A percentile compares a stretch with the other conserved stretches of the same genome.
Evolutionary conservation across 2,329 filamentous ascomycete species (phyloP).

Genomic region (Ophiosphaerella korrae): DNA sequence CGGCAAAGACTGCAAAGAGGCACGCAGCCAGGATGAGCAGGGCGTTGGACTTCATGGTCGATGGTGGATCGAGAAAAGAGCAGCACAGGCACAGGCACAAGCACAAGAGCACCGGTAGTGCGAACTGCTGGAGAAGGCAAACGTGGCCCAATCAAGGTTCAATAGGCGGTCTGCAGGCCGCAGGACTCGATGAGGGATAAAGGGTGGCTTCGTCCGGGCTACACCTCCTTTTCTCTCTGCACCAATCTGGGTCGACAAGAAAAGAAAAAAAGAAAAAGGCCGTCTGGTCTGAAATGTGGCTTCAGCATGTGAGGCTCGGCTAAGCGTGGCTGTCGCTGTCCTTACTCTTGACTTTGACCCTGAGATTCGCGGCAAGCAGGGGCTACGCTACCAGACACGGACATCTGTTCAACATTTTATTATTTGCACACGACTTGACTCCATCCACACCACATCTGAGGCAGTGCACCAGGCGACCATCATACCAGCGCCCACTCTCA

Average conservation of each 20-base stretch:
- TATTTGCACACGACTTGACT: constrained; percentile 7
- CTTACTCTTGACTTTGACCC: constrained; percentile 9
- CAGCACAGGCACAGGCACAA: constrained; percentile 30
- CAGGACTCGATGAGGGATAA: constrained; percentile 11
- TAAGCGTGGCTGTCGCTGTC: neutral
- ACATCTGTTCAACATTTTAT: neutral
- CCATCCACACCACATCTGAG: neutral
- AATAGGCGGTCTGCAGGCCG: constrained; percentile 5
- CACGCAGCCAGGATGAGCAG: constrained; percentile 71
- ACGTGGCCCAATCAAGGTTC: constrained; percentile 32
- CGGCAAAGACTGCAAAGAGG: constrained; percentile 69
- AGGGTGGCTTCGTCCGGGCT: constrained; percentile 6
- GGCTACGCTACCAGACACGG: constrained; percentile 5
- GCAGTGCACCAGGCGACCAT: too few species aligned
- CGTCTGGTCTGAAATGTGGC: constrained; percentile 3
- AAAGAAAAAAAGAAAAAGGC: constrained; percentile 8
- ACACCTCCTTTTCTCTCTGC: neutral
- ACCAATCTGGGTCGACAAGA: constrained; percentile 1
- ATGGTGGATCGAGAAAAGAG: constrained; percentile 16
- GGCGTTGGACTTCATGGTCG: constrained; percentile 71
- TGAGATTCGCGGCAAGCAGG: constrained; percentile 22
- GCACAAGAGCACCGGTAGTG: constrained; percentile 26
- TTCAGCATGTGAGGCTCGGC: constrained; percentile 14
- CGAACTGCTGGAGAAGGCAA: constrained; percentile 23
- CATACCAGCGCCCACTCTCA: constrained; percentile 7